phyloP scores from a whole-genome alignment of 805 yeast species.

The Cyberlindnera subsufficiens region DNA sequence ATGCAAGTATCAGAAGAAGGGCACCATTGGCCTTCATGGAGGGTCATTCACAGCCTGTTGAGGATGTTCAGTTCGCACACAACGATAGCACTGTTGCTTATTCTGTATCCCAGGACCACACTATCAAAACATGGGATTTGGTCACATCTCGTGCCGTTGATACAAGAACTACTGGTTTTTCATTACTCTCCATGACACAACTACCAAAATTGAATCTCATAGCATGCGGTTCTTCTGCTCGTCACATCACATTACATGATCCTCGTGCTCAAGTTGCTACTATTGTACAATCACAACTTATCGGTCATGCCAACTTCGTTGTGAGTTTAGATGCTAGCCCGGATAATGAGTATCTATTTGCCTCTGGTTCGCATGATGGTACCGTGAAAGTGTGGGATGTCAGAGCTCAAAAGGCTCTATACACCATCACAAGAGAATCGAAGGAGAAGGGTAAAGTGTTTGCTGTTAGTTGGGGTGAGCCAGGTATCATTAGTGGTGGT shows the following conservation, averaged over 20 bases:
- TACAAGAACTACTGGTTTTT: constrained; percentile 80
- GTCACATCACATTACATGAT: constrained; percentile 91
- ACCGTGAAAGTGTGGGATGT: constrained; percentile 94
- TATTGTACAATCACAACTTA: constrained; percentile 64
- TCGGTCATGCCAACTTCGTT: constrained; percentile 91
- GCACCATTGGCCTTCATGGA: constrained; percentile 76
- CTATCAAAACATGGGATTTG: constrained; percentile 94
- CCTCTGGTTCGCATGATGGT: constrained; percentile 95
- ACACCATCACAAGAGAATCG: constrained; percentile 73
- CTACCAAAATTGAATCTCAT: constrained; percentile 63
- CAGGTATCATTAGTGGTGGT: constrained; percentile 88
- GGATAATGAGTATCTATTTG: constrained; percentile 71
- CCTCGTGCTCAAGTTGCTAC: constrained; percentile 67
- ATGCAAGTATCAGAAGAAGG: constrained; percentile 70
- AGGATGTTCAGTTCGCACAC: constrained; percentile 70
- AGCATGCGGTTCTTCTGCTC: constrained; percentile 96
- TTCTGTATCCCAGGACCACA: constrained; percentile 93
- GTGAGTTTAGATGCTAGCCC: constrained; percentile 73
- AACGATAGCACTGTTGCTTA: constrained; percentile 78
- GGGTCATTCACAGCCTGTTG: constrained; percentile 84
- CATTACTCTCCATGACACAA: constrained; percentile 70
- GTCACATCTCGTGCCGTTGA: constrained; percentile 82
- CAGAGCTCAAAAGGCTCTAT: constrained; percentile 76
- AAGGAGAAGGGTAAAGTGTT: constrained; percentile 60
- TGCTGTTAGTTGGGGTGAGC: constrained; percentile 77